Base-by-base conservation (phyloP, 495 filamentous ascomycete species). In the Daldinia childiae region DNA sequence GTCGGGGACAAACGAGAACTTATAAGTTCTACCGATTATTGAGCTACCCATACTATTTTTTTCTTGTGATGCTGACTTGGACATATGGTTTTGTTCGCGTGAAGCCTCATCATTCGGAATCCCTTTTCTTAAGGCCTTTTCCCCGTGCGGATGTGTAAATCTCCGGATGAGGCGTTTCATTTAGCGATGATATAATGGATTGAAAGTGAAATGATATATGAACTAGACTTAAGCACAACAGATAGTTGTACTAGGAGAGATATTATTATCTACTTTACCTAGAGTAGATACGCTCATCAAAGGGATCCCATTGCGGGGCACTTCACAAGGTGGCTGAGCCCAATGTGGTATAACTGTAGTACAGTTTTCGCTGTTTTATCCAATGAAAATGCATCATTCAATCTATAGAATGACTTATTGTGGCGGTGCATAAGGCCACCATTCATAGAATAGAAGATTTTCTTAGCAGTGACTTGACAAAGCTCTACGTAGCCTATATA, bases 341-440 rank as follows among this genome's bases (percentile, higher is more conserved):
- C 11, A 48, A 48, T 48, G 43, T 48, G 43, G 17, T 48, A 48
- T 24, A 48, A 48, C 43, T 48, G 43, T 48, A 48, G 43, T 21
- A 48, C 43, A 48, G 2, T 4, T 48, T 48, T 48, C 19, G 43
- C 6, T 24, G 3, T 24, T 48, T 48, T 48, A 21, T 12, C 43
- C 43, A 48, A 48, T 48, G 0, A 24, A 24, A 24, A 24, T 12
- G 9, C 2, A 21, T 24, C 4, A 48, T 11, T 14, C 1, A 48
- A 24, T 14, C 8, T 8, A 48, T 24, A 21, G 43, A 12, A 21
- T 5, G 43, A 48, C 17, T 48, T 24, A 2, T 12, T 48, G 43
- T 48, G 43, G 43, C 43, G 17, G 43, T 48, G 43, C 43, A 48
- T 24, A 48, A 24, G 43, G 17, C 19, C 19, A 48, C 7, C 39